Percentiles rank a stretch among this genome's conserved stretches.
These are phyloP conservation scores for Pogostemon cablin DNA, from an alignment of 257 asterid genomes.

Conservation along the genomic window DNA sequence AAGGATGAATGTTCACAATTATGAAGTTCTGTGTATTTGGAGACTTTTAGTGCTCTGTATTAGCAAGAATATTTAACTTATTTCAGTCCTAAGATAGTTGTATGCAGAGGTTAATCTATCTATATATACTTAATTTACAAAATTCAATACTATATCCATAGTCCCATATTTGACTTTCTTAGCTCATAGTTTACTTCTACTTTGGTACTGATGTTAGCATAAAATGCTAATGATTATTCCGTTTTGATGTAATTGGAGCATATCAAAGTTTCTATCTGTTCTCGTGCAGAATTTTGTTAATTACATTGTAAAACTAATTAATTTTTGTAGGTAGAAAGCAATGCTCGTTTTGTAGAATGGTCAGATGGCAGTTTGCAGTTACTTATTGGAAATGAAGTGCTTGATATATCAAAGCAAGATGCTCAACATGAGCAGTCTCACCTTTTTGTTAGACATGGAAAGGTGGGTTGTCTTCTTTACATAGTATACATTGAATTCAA, in stretches of 20 bases:
- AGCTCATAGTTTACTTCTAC: too few species aligned
- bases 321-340: slow-evolving; percentile 78
- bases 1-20: too few species aligned
- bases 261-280: not conserved
- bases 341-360: slow-evolving; percentile 99
- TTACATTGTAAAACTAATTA: slow-evolving; percentile 6
- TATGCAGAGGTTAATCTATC: too few species aligned
- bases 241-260: slow-evolving; percentile 11
- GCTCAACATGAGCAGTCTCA: slow-evolving; percentile 95
- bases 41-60: not conserved
- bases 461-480: slow-evolving; percentile 44
- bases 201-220: too few species aligned
- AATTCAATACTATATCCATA: too few species aligned
- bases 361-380: slow-evolving; percentile 97
- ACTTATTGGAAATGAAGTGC: slow-evolving; percentile 96
- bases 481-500: not conserved
- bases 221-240: too few species aligned
- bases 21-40: not conserved
- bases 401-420: slow-evolving; percentile 92
- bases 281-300: not conserved
- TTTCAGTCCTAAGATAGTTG: too few species aligned
- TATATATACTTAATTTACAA: too few species aligned
- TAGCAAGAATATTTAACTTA: not conserved
- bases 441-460: slow-evolving; percentile 93
- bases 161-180: too few species aligned